Evolutionary conservation across 768 basidiomycete species (phyloP).

Genomic region (Pholiota conissans): DNA sequence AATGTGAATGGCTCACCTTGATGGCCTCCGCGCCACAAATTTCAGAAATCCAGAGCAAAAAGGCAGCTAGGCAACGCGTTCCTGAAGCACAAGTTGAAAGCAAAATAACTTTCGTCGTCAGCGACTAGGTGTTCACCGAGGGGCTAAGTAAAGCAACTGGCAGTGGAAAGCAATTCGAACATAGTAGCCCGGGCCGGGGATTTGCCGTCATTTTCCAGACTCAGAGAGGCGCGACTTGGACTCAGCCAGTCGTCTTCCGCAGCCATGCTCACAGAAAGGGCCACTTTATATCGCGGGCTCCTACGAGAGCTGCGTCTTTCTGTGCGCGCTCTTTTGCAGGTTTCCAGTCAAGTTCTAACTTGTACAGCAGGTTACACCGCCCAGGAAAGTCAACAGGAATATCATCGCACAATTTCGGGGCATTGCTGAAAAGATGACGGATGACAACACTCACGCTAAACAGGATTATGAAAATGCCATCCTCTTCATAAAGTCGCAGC

Average conservation of each 20-base stretch:
- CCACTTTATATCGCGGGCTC: constrained; percentile 47
- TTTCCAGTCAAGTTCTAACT: background rate
- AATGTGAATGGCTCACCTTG: background rate
- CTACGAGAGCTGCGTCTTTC: constrained; percentile 56
- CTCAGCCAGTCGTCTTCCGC: background rate
- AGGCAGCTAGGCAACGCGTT: background rate
- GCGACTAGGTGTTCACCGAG: too few relatives aligned
- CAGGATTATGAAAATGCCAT: constrained; percentile 59
- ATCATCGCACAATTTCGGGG: constrained; percentile 55
- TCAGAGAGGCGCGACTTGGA: background rate
- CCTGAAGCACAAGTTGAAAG: background rate
- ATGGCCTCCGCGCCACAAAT: background rate
- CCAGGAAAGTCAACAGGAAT: constrained; percentile 38
- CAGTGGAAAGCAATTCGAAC: too few relatives aligned
- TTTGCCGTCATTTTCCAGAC: background rate
- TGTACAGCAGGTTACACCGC: constrained; percentile 24
- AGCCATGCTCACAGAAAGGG: constrained; percentile 32
- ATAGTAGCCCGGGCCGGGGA: background rate
- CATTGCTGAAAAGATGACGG: constrained; percentile 45
- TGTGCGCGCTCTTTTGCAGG: constrained; percentile 32
- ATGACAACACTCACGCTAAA: constrained; percentile 29
- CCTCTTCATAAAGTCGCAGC: constrained; percentile 70
- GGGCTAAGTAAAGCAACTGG: too few relatives aligned
- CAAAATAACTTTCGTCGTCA: background rate
- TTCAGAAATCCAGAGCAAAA: background rate